Evolutionary conservation across 164 flowering plant species (phyloP), one percentile per base, ranked within the genome.

Genomic region (Chloranthus sessilifolius): DNA sequence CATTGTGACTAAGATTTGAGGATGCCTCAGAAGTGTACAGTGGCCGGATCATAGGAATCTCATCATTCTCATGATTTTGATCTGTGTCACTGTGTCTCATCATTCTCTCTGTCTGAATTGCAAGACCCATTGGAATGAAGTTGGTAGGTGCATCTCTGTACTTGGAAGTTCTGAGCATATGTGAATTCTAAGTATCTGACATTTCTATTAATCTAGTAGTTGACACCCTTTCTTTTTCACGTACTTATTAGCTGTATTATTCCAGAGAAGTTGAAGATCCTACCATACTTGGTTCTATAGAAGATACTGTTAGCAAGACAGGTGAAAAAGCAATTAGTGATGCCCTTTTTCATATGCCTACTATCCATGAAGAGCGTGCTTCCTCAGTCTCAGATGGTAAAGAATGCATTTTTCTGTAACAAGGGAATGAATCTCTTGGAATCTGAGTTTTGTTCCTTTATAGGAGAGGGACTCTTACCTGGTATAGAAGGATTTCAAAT

Each of bases 401-500:
- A n/a, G 47, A 12, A n/a, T 27, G 29, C 38, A 7, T 31, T 27
- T 43, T 24, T 14, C 1, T 31, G 34, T 21, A 42, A 50, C n/a
- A 19, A 17, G 11, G 6, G 31, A 25, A 7, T 45, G 43, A 26
- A 5, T 3, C 16, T n/a, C n/a, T n/a, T 16, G 5, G 24, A 9
- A 22, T 7, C 23, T n/a, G 24, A 1, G 19, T 21, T 39, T 23
- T 52, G 24, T 52, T 0, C 14, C 15, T 38, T 26, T 34, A 22
- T 38, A 67, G 75, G 62, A 52, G 95, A 71, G 22, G 77, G 72
- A 9, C 27, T 54, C 31, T 33, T 45, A 25, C 98, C 98, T 46
- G 88, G 85, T 24, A 88, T 92, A 60, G 96, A 85, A 59, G 76
- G 65, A 26, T 83, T 92, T 55, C 98, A 92, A 71, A 88, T 92